Conservation (phyloP, 1,139 yeast genomes). For the Debaryomyces sp. region DNA sequence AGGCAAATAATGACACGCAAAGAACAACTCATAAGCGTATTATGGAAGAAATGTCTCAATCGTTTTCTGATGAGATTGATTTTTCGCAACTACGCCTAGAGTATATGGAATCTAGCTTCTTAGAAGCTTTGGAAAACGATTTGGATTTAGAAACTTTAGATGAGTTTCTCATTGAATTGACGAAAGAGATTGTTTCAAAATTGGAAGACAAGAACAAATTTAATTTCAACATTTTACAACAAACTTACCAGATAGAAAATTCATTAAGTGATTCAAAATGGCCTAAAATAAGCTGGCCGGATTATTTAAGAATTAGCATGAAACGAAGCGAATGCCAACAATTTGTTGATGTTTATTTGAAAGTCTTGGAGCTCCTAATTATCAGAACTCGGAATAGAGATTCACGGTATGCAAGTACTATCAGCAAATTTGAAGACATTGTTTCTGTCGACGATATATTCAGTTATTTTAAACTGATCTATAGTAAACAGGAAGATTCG, state of each 20-base stretch:
- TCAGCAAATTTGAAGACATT: background rate
- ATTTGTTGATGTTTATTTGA: conserved; percentile 33
- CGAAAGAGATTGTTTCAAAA: conserved; percentile 15
- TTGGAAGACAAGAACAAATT: conserved; percentile 20
- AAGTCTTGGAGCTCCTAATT: conserved; percentile 35
- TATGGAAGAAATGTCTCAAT: conserved; percentile 31
- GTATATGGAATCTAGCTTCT: conserved; percentile 34
- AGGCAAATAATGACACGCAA: conserved; percentile 28
- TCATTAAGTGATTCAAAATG: conserved; percentile 30
- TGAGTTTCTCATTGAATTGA: conserved; percentile 18
- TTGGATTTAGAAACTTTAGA: conserved; percentile 14
- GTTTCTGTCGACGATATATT: conserved; percentile 5
- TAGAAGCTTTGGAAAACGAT: conserved; percentile 17
- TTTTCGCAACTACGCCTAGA: conserved; percentile 33
- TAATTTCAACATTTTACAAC: conserved; percentile 29
- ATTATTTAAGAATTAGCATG: conserved; percentile 30
- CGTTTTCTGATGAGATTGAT: conserved; percentile 22
- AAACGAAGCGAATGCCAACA: conserved; percentile 31
- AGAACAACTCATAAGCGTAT: conserved; percentile 33
- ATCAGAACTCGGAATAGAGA: conserved; percentile 7
- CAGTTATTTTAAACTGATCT: conserved; percentile 13
- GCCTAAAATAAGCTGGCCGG: conserved; percentile 45
- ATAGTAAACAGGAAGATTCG: background rate
- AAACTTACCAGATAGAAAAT: conserved; percentile 35
- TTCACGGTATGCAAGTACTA: background rate